These are phyloP conservation scores for Theobroma cacao DNA, from an alignment of 345 rosid species.

Conservation along the genomic window DNA sequence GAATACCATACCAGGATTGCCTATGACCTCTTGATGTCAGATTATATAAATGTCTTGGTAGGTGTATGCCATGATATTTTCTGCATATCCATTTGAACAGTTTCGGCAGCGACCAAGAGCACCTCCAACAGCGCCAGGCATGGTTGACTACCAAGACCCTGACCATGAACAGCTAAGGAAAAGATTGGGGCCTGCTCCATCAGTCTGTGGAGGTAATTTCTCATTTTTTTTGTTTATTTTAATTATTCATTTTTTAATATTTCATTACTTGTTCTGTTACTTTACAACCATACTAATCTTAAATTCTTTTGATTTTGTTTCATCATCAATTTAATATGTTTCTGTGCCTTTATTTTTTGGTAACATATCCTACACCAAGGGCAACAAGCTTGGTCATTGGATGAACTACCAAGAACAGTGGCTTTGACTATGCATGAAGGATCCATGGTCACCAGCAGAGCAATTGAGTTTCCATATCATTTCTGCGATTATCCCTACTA, in stretches of 20 bases:
- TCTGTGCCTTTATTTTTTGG: slow-evolving; percentile 40
- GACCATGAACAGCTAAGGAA: slow-evolving; percentile 83
- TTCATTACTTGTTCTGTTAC: too few species aligned
- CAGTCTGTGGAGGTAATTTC: slow-evolving; percentile 72
- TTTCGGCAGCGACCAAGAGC: slow-evolving; percentile 74
- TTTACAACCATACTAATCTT: too few species aligned
- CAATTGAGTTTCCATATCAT: slow-evolving; percentile 93
- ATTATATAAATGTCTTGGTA: background rate
- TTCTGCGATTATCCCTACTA: too few species aligned
- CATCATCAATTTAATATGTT: background rate
- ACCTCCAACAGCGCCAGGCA: slow-evolving; percentile 58
- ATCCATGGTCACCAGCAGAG: too few species aligned
- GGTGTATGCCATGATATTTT: slow-evolving; percentile 2
- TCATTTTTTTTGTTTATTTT: background rate
- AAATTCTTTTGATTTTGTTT: background rate
- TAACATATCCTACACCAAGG: slow-evolving; percentile 59
- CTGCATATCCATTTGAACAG: slow-evolving; percentile 32
- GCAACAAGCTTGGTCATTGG: slow-evolving; percentile 62
- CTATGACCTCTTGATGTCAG: slow-evolving; percentile 10
- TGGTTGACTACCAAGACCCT: slow-evolving; percentile 78
- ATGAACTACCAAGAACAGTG: slow-evolving; percentile 73
- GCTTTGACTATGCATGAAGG: too few species aligned
- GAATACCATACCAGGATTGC: too few species aligned
- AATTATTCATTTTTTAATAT: slow-evolving; percentile 11
- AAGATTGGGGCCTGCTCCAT: slow-evolving; percentile 72